These are phyloP conservation scores for Penicillium olsonii DNA, from an alignment of 2,329 filamentous ascomycete genomes.

Conservation along the genomic window DNA sequence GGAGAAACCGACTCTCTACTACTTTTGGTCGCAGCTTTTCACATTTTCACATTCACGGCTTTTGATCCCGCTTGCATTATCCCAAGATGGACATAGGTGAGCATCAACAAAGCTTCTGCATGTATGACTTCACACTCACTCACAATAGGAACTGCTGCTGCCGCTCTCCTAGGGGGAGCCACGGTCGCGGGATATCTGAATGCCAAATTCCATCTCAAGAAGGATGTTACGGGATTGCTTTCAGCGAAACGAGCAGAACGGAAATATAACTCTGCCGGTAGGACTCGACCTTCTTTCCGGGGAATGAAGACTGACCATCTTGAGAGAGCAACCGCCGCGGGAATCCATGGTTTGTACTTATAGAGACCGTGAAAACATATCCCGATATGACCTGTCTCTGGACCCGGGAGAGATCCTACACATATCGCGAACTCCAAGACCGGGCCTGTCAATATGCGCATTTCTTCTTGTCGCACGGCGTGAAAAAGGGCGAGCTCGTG, in stretches of 20 bases:
- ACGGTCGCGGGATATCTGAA: conserved; percentile 48
- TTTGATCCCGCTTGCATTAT: not conserved
- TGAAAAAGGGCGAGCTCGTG: conserved; percentile 62
- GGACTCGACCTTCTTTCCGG: not conserved
- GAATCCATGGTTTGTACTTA: conserved; percentile 68
- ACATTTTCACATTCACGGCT: not conserved
- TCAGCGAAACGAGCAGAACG: conserved; percentile 46
- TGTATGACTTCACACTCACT: not conserved
- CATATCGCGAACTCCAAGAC: conserved; percentile 59
- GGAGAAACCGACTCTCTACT: too few relatives aligned
- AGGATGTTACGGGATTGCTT: conserved; percentile 59
- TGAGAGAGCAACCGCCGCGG: conserved; percentile 54
- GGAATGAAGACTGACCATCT: conserved; percentile 1
- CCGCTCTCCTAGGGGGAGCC: conserved; percentile 27
- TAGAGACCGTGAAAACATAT: conserved; percentile 54
- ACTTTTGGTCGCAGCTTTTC: not conserved
- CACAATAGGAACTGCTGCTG: conserved; percentile 25
- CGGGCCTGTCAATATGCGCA: conserved; percentile 62
- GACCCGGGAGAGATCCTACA: conserved; percentile 64
- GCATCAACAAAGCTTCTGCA: not conserved
- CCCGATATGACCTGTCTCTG: conserved; percentile 64
- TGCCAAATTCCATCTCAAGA: conserved; percentile 66
- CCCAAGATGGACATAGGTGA: conserved; percentile 16
- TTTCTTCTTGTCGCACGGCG: conserved; percentile 61
- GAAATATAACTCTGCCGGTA: conserved; percentile 53